Conservation (phyloP, 176 grass and related monocot genomes). For the Chrysopogon serrulatus region DNA sequence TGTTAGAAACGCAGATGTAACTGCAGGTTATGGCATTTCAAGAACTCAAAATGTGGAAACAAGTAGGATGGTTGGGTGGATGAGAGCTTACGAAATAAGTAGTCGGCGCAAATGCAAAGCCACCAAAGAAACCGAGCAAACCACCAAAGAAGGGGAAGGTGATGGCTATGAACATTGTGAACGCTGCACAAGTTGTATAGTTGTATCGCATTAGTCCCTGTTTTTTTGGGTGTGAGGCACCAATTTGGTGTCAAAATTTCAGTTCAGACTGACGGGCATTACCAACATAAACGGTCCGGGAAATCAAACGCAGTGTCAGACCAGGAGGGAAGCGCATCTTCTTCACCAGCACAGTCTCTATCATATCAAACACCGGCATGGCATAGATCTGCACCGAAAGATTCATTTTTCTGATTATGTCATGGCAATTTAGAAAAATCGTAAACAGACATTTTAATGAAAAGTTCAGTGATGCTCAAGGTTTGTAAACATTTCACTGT, state of each 20-base stretch:
- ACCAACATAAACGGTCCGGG: conserved; percentile 74
- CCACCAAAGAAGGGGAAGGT: conserved; percentile 86
- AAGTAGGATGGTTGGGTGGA: background rate
- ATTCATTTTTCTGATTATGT: background rate
- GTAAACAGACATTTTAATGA: background rate
- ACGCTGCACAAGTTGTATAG: conserved; percentile 41
- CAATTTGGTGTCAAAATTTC: background rate
- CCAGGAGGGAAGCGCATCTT: conserved; percentile 61
- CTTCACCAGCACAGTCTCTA: conserved; percentile 86
- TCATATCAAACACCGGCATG: conserved; percentile 96
- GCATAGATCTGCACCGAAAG: conserved; percentile 59
- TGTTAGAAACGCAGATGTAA: too few relatives aligned
- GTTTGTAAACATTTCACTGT: background rate
- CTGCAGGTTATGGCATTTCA: background rate
- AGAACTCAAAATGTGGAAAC: background rate
- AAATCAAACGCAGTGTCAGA: conserved; percentile 54
- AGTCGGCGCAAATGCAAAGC: conserved; percentile 78
- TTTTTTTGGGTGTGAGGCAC: background rate
- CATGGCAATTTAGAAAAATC: too few relatives aligned
- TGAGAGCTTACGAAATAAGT: conserved; percentile 74
- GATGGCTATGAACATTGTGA: conserved; percentile 92
- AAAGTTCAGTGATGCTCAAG: background rate
- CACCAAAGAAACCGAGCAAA: conserved; percentile 85
- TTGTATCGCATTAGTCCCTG: conserved; percentile 5
- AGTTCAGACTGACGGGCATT: conserved; percentile 7